A percentile compares a stretch with the other conserved stretches of the same genome.
Conservation (phyloP, 2,329 filamentous ascomycete genomes). For the Cladosporium sp. region DNA sequence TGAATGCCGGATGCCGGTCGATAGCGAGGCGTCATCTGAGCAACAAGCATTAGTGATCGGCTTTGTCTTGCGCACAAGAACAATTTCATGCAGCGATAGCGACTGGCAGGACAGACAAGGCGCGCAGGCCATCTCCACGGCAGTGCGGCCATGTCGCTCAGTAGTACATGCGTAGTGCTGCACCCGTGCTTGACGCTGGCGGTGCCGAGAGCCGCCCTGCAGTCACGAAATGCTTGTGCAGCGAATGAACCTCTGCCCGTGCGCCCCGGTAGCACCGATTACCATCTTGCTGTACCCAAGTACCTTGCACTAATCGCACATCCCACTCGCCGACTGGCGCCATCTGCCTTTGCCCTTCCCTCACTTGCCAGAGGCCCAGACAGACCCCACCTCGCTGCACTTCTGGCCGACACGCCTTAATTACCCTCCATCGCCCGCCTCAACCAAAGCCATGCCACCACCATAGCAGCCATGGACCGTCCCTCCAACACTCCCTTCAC, state of each 20-base stretch:
- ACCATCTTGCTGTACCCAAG: not conserved
- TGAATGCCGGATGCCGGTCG: not conserved
- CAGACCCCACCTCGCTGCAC: not conserved
- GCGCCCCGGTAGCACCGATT: not conserved
- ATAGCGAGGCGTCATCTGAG: not conserved
- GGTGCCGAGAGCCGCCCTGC: not conserved
- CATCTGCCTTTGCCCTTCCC: not conserved
- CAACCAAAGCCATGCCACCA: not conserved
- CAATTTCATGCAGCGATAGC: too few relatives aligned
- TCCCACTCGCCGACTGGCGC: not conserved
- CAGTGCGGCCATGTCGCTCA: not conserved
- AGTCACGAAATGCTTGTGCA: not conserved
- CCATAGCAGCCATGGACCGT: not conserved
- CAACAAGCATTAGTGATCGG: not conserved
- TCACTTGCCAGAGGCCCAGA: not conserved
- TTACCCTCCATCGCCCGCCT: constrained; percentile 5
- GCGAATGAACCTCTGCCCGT: not conserved
- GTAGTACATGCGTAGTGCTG: not conserved
- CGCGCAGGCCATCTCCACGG: constrained; percentile 2
- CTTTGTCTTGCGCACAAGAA: not conserved
- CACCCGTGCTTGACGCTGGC: not conserved
- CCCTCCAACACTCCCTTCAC: not conserved
- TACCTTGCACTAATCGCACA: not conserved
- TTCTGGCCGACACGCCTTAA: not conserved
- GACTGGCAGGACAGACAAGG: not conserved